These are phyloP conservation scores for Hypomontagnella monticulosa DNA, from an alignment of 495 filamentous ascomycete genomes.

Conservation along the genomic window DNA sequence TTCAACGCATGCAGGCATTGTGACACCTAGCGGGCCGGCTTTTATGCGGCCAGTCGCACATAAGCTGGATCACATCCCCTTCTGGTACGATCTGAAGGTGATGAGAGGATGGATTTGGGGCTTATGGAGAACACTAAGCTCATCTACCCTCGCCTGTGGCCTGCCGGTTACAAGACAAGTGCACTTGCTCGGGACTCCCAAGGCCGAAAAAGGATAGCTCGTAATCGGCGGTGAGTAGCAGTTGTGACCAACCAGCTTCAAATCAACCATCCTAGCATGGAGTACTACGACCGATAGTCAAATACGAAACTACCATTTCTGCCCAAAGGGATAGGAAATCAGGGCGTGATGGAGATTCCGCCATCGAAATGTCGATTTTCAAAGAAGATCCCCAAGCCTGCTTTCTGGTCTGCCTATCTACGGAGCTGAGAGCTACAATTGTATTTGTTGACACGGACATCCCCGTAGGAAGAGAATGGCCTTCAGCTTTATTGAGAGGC, in stretches of 20 bases:
- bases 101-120: conserved; percentile 40
- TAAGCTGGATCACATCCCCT: conserved; percentile 44
- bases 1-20: conserved; percentile 31
- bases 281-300: conserved; percentile 40
- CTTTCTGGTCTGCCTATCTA: conserved; percentile 28
- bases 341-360: conserved; percentile 35
- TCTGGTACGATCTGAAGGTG: conserved; percentile 45
- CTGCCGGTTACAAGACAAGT: conserved; percentile 38
- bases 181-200: conserved; percentile 39
- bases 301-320: conserved; percentile 43
- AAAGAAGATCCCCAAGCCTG: conserved; percentile 31
- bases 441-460: conserved; percentile 33
- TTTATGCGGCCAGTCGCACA: conserved; percentile 46
- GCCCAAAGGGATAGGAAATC: conserved; percentile 43
- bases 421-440: conserved; percentile 10
- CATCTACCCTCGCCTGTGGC: conserved; percentile 29
- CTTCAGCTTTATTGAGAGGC: conserved; percentile 22
- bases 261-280: conserved; percentile 29
- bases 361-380: conserved; percentile 35
- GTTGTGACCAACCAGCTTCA: conserved; percentile 35
- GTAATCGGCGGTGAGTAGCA: conserved; percentile 41
- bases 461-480: conserved; percentile 13
- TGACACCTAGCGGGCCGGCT: conserved; percentile 45
- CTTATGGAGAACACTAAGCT: conserved; percentile 40
- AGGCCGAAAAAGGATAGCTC: conserved; percentile 37